These are phyloP conservation scores for Corrigiola litoralis DNA, from an alignment of 179 eudicot species.

Conservation along the genomic window DNA sequence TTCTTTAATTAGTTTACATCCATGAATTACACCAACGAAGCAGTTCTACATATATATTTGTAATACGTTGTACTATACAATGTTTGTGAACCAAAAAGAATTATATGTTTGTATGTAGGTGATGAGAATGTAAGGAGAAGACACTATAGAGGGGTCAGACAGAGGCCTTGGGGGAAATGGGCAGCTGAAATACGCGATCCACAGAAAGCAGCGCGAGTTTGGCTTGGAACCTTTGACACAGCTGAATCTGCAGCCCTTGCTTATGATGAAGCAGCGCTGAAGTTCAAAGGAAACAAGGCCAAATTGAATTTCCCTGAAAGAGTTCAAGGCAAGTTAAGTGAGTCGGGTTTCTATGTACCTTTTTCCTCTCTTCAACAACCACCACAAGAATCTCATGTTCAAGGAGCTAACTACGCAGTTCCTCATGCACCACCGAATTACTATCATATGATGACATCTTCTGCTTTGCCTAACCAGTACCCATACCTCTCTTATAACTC, in stretches of 20 bases:
- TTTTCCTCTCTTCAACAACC: slow-evolving; percentile 7
- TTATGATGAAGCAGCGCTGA: slow-evolving; percentile 42
- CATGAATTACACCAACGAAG: too few species aligned
- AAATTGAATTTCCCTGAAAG: slow-evolving; percentile 36
- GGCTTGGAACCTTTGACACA: slow-evolving; percentile 36
- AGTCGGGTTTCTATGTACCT: slow-evolving; percentile 21
- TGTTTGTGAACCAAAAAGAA: too few species aligned
- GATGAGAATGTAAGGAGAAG: slow-evolving; percentile 25
- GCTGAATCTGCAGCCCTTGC: slow-evolving; percentile 38
- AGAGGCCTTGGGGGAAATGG: slow-evolving; percentile 41
- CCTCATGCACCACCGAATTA: slow-evolving; percentile 3
- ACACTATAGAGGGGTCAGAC: slow-evolving; percentile 39
- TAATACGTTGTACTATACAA: too few species aligned
- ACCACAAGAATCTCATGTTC: slow-evolving; percentile 6
- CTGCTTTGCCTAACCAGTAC: background rate
- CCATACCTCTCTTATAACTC: slow-evolving; percentile 5
- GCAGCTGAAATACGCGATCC: slow-evolving; percentile 43
- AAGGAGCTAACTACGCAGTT: slow-evolving; percentile 5
- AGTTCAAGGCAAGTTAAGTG: slow-evolving; percentile 24
- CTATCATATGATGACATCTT: slow-evolving; percentile 14
- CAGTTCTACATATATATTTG: too few species aligned
- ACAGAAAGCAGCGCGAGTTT: slow-evolving; percentile 39
- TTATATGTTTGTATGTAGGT: slow-evolving; percentile 18
- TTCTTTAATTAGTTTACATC: too few species aligned
- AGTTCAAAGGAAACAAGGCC: slow-evolving; percentile 38